phyloP scores from a whole-genome alignment of 495 filamentous ascomycete genomes.

The Margaritispora aquatica region DNA sequence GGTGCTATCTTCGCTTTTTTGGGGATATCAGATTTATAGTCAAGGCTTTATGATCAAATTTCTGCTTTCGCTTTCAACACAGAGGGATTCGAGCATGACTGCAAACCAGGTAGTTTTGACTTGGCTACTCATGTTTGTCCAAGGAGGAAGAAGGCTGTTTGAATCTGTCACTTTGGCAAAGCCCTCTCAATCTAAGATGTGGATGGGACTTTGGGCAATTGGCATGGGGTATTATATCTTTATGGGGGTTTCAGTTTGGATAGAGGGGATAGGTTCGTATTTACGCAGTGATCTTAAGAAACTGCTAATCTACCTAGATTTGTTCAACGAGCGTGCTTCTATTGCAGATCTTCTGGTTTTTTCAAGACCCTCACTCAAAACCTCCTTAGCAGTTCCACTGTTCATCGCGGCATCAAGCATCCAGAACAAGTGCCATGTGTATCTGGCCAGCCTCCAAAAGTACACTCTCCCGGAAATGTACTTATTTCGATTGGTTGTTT shows the following conservation, averaged over 20 bases:
- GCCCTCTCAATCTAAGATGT: constrained; percentile 62
- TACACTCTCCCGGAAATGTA: constrained; percentile 69
- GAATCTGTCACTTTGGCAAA: constrained; percentile 62
- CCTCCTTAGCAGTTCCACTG: constrained; percentile 51
- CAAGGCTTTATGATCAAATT: constrained; percentile 45
- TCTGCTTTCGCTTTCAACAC: constrained; percentile 31
- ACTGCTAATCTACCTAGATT: constrained; percentile 8
- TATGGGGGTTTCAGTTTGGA: constrained; percentile 72
- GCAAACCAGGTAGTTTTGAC: constrained; percentile 58
- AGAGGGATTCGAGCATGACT: constrained; percentile 42
- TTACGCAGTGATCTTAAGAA: background rate
- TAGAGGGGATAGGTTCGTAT: constrained; percentile 69
- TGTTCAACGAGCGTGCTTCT: background rate
- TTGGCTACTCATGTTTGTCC: constrained; percentile 66
- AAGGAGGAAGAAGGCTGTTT: constrained; percentile 66
- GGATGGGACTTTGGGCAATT: constrained; percentile 75
- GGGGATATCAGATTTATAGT: constrained; percentile 59
- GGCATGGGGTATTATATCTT: constrained; percentile 73
- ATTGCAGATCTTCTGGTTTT: constrained; percentile 26
- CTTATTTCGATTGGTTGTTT: constrained; percentile 63
- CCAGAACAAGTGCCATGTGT: constrained; percentile 75
- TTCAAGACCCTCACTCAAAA: constrained; percentile 40
- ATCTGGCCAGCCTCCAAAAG: constrained; percentile 74
- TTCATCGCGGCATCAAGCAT: constrained; percentile 71
- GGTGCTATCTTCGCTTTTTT: constrained; percentile 65